These are phyloP conservation scores for Scheffersomyces coipomensis DNA, from an alignment of 805 yeast genomes.

Conservation along the genomic window DNA sequence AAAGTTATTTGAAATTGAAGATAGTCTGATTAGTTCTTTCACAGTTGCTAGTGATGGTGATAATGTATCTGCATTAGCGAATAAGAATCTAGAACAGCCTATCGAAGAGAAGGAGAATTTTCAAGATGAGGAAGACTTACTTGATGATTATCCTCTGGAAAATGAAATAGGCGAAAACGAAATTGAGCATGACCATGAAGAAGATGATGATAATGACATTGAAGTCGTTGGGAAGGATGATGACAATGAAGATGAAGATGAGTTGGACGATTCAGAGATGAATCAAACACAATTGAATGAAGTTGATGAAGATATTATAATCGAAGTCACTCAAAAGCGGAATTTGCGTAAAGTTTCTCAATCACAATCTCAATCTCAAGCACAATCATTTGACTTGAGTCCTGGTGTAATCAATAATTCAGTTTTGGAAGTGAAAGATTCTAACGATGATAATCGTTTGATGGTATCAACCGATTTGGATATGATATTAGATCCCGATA, in stretches of 20 bases:
- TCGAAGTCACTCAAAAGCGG: constrained; percentile 18
- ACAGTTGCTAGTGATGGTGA: not conserved
- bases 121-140: too few relatives aligned
- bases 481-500: too few relatives aligned
- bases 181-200: constrained; percentile 11
- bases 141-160: too few relatives aligned
- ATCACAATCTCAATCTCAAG: too few relatives aligned
- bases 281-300: constrained; percentile 9
- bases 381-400: too few relatives aligned
- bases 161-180: constrained; percentile 5
- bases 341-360: too few relatives aligned
- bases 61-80: not conserved
- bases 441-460: too few relatives aligned
- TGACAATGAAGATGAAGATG: constrained; percentile 1
- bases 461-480: too few relatives aligned
- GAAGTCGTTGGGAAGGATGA: constrained; percentile 8
- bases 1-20: constrained; percentile 11
- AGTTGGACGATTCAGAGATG: not conserved
- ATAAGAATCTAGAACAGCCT: constrained; percentile 1
- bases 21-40: not conserved
- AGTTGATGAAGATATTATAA: constrained; percentile 17
- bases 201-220: constrained; percentile 11
- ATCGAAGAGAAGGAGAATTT: too few relatives aligned
- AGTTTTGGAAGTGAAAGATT: too few relatives aligned
- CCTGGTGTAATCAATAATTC: too few relatives aligned